Percentiles rank a stretch among this genome's conserved stretches.
These are phyloP conservation scores for Cladosporium oxysporum DNA, from an alignment of 2,329 filamentous ascomycete genomes.

Conservation along the genomic window DNA sequence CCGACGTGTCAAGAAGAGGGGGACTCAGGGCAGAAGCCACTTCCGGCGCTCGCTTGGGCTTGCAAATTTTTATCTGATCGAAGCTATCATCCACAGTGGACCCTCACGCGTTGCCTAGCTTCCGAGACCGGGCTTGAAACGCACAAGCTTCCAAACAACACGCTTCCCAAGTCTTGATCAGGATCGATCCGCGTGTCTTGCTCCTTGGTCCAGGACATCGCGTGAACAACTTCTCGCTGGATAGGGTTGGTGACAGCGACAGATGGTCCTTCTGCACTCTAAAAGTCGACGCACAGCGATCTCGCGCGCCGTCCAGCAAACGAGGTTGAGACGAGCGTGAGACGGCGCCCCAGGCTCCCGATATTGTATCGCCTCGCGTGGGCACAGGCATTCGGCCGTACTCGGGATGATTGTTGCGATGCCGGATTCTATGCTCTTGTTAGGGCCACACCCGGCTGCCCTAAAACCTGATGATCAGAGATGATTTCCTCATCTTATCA, in stretches of 20 bases:
- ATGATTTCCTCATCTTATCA: slow-evolving; percentile 12
- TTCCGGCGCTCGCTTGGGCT: background rate
- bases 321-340: background rate
- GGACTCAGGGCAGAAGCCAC: background rate
- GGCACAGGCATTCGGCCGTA: background rate
- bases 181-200: background rate
- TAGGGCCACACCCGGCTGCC: background rate
- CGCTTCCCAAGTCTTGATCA: background rate
- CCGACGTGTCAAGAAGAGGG: background rate
- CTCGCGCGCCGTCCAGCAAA: background rate
- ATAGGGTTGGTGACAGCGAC: background rate
- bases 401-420: background rate
- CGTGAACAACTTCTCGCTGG: background rate
- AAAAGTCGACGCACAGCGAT: background rate
- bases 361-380: background rate
- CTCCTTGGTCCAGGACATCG: background rate
- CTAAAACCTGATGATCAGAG: background rate
- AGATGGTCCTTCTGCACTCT: background rate
- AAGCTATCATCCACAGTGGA: slow-evolving; percentile 2
- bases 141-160: slow-evolving; percentile 7
- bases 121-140: background rate
- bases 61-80: slow-evolving; percentile 10
- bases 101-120: background rate
- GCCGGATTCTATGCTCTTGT: background rate
- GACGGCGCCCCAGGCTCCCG: background rate